phyloP scores from a whole-genome alignment of 2,329 filamentous ascomycete genomes.

The Apiospora aurea region DNA sequence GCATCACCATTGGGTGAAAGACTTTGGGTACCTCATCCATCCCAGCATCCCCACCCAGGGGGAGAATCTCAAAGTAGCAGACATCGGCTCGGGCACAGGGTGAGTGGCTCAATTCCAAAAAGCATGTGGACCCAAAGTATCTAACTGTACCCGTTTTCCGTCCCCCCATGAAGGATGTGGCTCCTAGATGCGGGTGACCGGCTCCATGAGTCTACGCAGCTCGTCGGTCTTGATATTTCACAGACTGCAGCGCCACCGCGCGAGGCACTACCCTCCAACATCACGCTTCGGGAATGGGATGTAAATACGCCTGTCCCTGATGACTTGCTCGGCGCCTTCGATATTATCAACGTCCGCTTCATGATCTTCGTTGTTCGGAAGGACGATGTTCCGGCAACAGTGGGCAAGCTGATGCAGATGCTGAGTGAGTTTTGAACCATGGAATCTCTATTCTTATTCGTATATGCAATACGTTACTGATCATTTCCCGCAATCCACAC shows the following conservation, averaged over 20 bases:
- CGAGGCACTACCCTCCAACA: slow-evolving; percentile 31
- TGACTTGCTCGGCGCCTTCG: slow-evolving; percentile 31
- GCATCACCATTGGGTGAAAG: slow-evolving; percentile 28
- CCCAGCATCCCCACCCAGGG: slow-evolving; percentile 30
- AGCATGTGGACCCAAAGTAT: not conserved
- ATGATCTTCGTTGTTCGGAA: slow-evolving; percentile 32
- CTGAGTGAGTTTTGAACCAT: slow-evolving; percentile 21
- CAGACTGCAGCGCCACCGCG: slow-evolving; percentile 32
- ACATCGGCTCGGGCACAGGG: slow-evolving; percentile 34
- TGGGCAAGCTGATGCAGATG: slow-evolving; percentile 26
- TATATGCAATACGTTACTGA: not conserved
- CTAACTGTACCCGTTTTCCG: not conserved
- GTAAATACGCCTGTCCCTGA: slow-evolving; percentile 30
- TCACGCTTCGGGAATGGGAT: slow-evolving; percentile 6
- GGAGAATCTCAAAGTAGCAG: slow-evolving; percentile 30
- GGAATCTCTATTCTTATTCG: not conserved
- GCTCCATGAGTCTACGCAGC: slow-evolving; percentile 28
- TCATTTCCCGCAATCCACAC: not conserved
- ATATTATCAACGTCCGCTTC: slow-evolving; percentile 37
- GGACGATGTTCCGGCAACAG: slow-evolving; percentile 26
- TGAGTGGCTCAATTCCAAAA: slow-evolving; percentile 19
- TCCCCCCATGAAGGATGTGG: slow-evolving; percentile 16
- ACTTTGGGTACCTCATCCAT: slow-evolving; percentile 32
- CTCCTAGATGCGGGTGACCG: slow-evolving; percentile 26
- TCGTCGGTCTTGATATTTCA: slow-evolving; percentile 37